These are phyloP conservation scores for Trichoderma cornu-damae DNA, from an alignment of 2,329 filamentous ascomycete species.

Conservation along the genomic window DNA sequence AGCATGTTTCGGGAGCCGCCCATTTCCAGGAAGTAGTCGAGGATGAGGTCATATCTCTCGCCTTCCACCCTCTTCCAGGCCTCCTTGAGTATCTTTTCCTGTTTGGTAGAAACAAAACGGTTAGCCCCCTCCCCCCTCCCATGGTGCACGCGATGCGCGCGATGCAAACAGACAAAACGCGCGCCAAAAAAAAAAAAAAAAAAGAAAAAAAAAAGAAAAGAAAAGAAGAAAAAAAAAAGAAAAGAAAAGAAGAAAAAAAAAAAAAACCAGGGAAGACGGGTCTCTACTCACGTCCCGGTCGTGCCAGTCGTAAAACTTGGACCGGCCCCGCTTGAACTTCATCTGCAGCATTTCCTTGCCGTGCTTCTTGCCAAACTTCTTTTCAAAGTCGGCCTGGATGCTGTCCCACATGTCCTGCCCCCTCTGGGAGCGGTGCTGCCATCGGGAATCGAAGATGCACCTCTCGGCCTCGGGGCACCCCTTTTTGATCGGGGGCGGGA, in stretches of 20 bases:
- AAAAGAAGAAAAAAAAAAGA: too few species aligned
- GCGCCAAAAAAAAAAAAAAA: too few species aligned
- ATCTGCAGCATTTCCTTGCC: constrained; percentile 52
- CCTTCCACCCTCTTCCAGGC: constrained; percentile 40
- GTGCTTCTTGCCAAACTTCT: constrained; percentile 33
- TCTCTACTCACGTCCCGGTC: constrained; percentile 45
- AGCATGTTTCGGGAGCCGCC: constrained; percentile 46
- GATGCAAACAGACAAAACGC: background rate
- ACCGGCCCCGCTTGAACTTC: constrained; percentile 48
- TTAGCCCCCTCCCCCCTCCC: background rate
- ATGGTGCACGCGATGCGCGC: too few species aligned
- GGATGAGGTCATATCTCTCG: constrained; percentile 40
- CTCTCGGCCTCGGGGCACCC: constrained; percentile 45
- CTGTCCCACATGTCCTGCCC: constrained; percentile 56
- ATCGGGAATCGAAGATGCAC: constrained; percentile 47
- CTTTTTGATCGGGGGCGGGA: constrained; percentile 38
- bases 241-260: too few species aligned
- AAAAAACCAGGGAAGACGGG: too few species aligned
- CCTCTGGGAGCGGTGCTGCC: constrained; percentile 41
- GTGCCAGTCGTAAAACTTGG: constrained; percentile 47
- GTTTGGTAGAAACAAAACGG: background rate
- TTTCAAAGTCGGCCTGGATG: constrained; percentile 42
- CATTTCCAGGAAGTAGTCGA: constrained; percentile 43
- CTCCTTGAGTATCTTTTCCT: constrained; percentile 40
- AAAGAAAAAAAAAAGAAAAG: too few species aligned